Evolutionary conservation across 768 basidiomycete genomes (phyloP), one percentile per base, ranked within the genome.

Genomic region (Rossbeevera mucosa): DNA sequence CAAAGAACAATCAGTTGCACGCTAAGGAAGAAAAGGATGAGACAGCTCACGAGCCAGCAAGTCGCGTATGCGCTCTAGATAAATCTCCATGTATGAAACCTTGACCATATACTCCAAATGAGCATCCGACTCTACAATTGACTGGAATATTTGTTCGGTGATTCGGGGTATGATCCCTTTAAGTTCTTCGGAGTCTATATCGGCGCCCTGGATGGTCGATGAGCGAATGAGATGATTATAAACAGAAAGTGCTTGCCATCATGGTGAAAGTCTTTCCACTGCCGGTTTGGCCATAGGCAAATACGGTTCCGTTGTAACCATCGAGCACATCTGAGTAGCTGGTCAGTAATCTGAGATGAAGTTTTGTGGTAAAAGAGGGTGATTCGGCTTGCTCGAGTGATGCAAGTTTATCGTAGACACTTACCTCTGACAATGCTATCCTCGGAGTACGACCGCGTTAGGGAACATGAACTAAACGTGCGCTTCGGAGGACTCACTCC

Each of bases 61-160:
- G 78, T 99, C 96, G 48, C 94, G 81, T 59, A 99, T 92, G 56
- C 87, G 83, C 72, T 99, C 96, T 55, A 98, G 79, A 71, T 99
- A 99, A 54, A 99, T 98, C 74, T 99, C 96, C 95, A 99, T 97
- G 71, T 98, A 99, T 30, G 93, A 96, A 47, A 97, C 96, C 74
- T 99, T 99, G 69, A 99, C 96, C 58, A 97, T 84, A 70, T 99
- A 99, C 71, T 99, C 96, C 52, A 99, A 75, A 69, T 92, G 91
- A 30, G 90, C 81, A 60, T 97, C 95, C 50, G 94, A 95, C 64
- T 93, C 86, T 52, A 96, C 86, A 66, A 99, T 99, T 46, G 93
- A 93, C 58, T 94, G 90, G 71, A 99, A 99, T 66, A 99, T 96
- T 70, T 99, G 96, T 69, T 99, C 94, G 4, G 95, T 95, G 58